Evolutionary conservation across 495 filamentous ascomycete genomes (phyloP).

Genomic region (Cercophora newfieldiana): DNA sequence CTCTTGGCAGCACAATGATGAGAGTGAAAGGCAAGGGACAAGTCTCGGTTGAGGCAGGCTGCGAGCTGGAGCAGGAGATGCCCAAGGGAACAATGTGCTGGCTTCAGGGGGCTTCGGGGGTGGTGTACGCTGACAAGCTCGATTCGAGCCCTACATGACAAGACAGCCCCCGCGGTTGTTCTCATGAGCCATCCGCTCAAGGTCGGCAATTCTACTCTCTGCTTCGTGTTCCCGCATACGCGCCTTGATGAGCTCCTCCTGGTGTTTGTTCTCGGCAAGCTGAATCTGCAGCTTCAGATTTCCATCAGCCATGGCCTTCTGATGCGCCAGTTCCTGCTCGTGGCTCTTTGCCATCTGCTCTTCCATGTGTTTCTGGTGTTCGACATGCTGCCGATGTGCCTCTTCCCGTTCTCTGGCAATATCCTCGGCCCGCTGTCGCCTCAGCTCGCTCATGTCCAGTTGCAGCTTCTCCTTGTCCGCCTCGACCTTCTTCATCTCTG

Average conservation of each 20-base stretch:
- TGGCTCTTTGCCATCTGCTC: neutral
- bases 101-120: neutral
- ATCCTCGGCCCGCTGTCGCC: neutral
- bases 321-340: conserved; percentile 1
- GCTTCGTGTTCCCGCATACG: neutral
- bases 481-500: conserved; percentile 1
- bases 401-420: neutral
- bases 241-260: conserved; percentile 3
- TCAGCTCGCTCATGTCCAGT: neutral
- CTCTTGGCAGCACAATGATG: neutral
- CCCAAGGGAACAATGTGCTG: neutral
- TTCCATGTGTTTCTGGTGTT: neutral
- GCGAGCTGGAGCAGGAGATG: neutral
- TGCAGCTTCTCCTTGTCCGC: neutral
- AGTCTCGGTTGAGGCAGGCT: neutral
- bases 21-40: conserved; percentile 10
- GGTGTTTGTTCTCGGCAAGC: conserved; percentile 6
- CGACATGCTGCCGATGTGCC: neutral
- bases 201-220: neutral
- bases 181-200: neutral
- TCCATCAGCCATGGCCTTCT: conserved; percentile 2
- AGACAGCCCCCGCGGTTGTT: neutral
- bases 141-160: conserved; percentile 8
- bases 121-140: neutral
- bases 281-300: conserved; percentile 1